Evolutionary conservation across 164 flowering plant genomes (phyloP), one percentile per base, ranked within the genome.

Genomic region (Paratinospora sagittata): DNA sequence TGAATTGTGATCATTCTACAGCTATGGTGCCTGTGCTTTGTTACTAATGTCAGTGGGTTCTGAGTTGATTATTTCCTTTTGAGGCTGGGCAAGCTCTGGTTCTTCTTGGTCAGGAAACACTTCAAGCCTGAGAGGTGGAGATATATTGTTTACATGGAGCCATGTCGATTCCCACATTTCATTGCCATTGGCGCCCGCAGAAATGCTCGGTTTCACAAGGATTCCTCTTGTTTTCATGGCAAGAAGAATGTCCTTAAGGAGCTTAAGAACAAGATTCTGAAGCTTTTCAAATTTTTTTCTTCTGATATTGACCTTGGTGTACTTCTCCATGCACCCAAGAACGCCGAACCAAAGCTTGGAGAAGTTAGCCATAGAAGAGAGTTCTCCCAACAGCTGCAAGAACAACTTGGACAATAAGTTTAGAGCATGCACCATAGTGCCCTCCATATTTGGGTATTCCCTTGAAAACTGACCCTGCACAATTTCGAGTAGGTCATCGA

Each of bases 381-480:
- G 74, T 13, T 75, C 78, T 10, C 27, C 27, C 17, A 80, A 47
- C 27, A 76, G 60, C 69, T 75, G 82, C 27, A 79, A 66, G 72
- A 82, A 79, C 65, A 80, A 77, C 67, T 75, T 82, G 21, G 81
- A 71, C 47, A 73, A 61, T 14, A 82, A 37, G 57, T 73, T 78
- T 21, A 70, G 37, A 62, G 66, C 65, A 70, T 37, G 76, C 33
- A 66, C 49, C 27, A 82, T 73, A 13, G 84, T 79, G 43, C 72
- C 82, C 70, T 82, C 84, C 76, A 82, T 78, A 66, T 80, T 78
- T 23, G 77, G 71, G 47, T 71, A 82, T 55, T 79, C 81, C 61
- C 72, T 82, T 7, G 70, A 69, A 11, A 77, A 73, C 33, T 75
- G 74, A 17, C 73, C 81, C 47, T 75, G 78, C 19, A 75, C 80